Evolutionary conservation across 495 filamentous ascomycete genomes (phyloP), one percentile per base, ranked within the genome.

Genomic region (Letharia lupina): DNA sequence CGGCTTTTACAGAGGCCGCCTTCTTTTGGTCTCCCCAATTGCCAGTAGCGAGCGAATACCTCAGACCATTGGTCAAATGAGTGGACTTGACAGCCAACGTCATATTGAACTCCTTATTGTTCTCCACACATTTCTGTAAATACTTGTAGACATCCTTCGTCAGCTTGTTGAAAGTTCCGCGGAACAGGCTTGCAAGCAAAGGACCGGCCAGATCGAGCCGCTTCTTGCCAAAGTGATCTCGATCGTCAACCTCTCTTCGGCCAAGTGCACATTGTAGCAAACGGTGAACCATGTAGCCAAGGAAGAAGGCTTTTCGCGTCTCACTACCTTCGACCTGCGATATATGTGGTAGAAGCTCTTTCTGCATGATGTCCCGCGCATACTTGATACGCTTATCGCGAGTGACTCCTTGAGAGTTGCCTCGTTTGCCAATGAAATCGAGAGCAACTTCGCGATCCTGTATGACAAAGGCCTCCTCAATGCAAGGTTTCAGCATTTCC

Each of bases 21-120:
- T 98, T 98, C 83, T 97, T 99, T 77, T 98, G 94, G 67, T 98
- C 94, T 67, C 95, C 95, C 94, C 94, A 99, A 76, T 99, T 99
- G 65, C 94, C 94, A 11, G 94, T 99, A n/a, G 94, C 93, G 54
- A 99, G 82, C 48, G 93, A 96, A 73, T 98, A 98, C 75, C 96
- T 95, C 70, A 99, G 79, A 56, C 91, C 95, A 73, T 93, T 93
- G 9, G 93, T 95, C 64, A 99, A 82, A 13, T 90, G 94, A 60
- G 84, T 86, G n/a, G 87, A 85, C 82, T 96, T 96, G 71, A 97
- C 86, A 69, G 91, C 94, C 59, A 98, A 80, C 28, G 88, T 90
- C 28, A 97, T 78, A 65, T 91, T 91, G 77, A 98, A 96, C 63
- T 96, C 91, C 52, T 84, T 83, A 77, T 88, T 89, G 50, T 83